Base-by-base conservation (phyloP, 495 filamentous ascomycete genomes). In the Xylaria venustula region DNA sequence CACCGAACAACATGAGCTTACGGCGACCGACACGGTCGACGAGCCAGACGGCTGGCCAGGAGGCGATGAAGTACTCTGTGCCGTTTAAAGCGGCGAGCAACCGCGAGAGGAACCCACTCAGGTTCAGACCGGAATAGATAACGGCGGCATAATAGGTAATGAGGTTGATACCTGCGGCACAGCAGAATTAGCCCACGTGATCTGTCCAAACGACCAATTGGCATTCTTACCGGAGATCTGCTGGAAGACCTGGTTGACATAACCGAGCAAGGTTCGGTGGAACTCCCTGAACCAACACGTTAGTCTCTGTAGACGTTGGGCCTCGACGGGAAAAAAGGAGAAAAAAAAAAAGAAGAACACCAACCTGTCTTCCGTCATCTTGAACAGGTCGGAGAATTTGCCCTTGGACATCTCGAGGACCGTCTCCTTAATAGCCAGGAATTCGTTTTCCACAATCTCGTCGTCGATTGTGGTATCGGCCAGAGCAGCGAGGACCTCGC, bases 241-340 rank as follows among this genome's bases (percentile, higher is more conserved):
- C 65, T 91, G 89, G 75, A 90, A 90, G 77, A 89, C 83, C 62
- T 91, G 89, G 71, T 89, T 91, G 69, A 90, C 82, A 66, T 90
- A 90, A 45, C 83, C 89, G 28, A 92, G 77, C 23, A 86, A 70
- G 0, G 82, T 85, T 12, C 90, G 85, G 71, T 92, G 90, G 64
- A 93, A 83, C 68, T 91, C 88, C 30, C 90, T 71, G 32, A n/a
- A 9, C 2, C 14, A 1, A 9, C 11, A 11, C 25, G 42, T 67
- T 7, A 70, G 57, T 48, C 42, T 49, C n/a, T n/a, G n/a, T n/a
- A n/a, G n/a, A 26, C 20, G 14, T 20, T 25, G 7, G 14, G 14
- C n/a, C n/a, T n/a, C n/a, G n/a, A n/a, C n/a, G n/a, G n/a, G n/a
- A n/a, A n/a, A n/a, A n/a, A n/a, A 58, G 12, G 15, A 32, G 36